These are phyloP conservation scores for Yamadazyma takamatsuzukensis DNA, from an alignment of 805 yeast genomes.

Conservation along the genomic window DNA sequence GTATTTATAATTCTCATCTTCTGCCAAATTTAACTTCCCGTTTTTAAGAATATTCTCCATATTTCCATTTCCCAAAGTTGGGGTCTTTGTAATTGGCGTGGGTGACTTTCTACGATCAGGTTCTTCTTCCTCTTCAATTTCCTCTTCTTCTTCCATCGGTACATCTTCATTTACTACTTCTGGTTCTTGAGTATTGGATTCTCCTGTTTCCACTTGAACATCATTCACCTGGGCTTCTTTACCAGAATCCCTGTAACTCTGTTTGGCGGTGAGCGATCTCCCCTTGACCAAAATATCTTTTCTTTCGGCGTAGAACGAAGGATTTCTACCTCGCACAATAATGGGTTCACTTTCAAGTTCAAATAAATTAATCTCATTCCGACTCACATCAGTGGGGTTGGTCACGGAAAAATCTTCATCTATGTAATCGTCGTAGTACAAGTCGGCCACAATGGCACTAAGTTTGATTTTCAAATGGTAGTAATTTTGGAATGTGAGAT, in stretches of 20 bases:
- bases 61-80: background rate
- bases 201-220: slow-evolving; percentile 2
- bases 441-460: slow-evolving; percentile 35
- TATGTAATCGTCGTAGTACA: slow-evolving; percentile 35
- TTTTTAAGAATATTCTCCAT: slow-evolving; percentile 3
- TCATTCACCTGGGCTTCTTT: too few relatives aligned
- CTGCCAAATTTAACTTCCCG: too few relatives aligned
- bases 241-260: slow-evolving; percentile 14
- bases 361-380: slow-evolving; percentile 27
- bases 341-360: slow-evolving; percentile 42
- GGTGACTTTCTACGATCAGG: background rate
- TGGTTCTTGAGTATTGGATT: background rate
- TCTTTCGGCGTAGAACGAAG: slow-evolving; percentile 54
- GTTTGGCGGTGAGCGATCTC: slow-evolving; percentile 15
- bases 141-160: background rate
- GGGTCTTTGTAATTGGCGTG: too few relatives aligned
- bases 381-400: slow-evolving; percentile 15
- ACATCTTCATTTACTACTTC: background rate
- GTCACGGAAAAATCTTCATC: slow-evolving; percentile 24
- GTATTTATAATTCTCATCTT: slow-evolving; percentile 35
- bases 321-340: slow-evolving; percentile 59
- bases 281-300: slow-evolving; percentile 44
- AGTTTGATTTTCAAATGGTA: slow-evolving; percentile 35
- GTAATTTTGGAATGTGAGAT: slow-evolving; percentile 42
- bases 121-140: slow-evolving; percentile 1